These are phyloP conservation scores for Solanum hybrid DNA, from an alignment of 305 asterid genomes.

Conservation along the genomic window DNA sequence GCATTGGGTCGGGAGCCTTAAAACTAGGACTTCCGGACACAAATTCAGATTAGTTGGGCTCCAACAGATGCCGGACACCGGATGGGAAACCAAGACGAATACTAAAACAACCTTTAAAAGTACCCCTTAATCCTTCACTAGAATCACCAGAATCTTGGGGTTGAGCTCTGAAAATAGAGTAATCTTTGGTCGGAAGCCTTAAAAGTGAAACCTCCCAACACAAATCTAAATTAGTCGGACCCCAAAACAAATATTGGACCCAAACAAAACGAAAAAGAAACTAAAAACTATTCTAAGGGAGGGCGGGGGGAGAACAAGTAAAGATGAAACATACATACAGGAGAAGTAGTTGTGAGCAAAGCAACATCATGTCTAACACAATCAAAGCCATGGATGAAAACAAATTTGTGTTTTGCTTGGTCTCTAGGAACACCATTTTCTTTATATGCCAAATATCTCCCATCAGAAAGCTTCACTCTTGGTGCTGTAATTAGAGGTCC, in stretches of 20 bases:
- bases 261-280: not conserved
- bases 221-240: not conserved
- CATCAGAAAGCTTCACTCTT: not conserved
- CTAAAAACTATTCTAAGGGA: not conserved
- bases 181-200: not conserved
- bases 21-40: not conserved
- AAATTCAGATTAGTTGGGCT: not conserved
- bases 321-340: not conserved
- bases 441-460: conserved; percentile 3
- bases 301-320: not conserved
- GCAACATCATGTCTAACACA: conserved; percentile 7
- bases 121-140: not conserved
- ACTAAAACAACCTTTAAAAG: not conserved
- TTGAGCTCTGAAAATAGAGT: not conserved
- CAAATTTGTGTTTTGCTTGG: not conserved
- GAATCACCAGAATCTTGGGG: not conserved
- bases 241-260: not conserved
- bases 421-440: conserved; percentile 5
- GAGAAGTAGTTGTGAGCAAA: conserved; percentile 1
- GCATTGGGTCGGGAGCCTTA: not conserved
- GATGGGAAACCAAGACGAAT: not conserved
- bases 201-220: not conserved
- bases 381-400: conserved; percentile 6
- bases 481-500: not conserved
- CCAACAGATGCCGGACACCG: not conserved